Evolutionary conservation across 495 filamentous ascomycete species (phyloP).

Genomic region (Durotheca rogersii): DNA sequence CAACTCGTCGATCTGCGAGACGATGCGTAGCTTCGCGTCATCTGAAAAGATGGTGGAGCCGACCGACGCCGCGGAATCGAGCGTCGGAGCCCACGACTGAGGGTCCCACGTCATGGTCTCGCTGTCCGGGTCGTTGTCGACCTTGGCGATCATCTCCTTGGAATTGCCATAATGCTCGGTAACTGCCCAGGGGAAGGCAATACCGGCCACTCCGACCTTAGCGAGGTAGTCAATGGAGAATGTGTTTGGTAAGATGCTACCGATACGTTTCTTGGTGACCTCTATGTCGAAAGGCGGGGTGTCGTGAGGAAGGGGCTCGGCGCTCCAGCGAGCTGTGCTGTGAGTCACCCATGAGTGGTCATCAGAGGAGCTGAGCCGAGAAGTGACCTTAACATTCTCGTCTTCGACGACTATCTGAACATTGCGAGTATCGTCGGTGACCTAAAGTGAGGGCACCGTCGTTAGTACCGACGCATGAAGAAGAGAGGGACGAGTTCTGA

Average conservation of each 20-base stretch:
- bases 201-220: slow-evolving; percentile 43
- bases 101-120: slow-evolving; percentile 35
- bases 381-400: slow-evolving; percentile 31
- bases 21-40: slow-evolving; percentile 46
- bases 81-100: slow-evolving; percentile 46
- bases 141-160: slow-evolving; percentile 47
- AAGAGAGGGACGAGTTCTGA: too few species aligned
- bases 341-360: slow-evolving; percentile 42
- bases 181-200: slow-evolving; percentile 51
- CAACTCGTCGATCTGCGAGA: slow-evolving; percentile 36
- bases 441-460: too few species aligned
- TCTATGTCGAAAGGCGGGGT: slow-evolving; percentile 26
- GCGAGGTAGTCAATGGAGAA: slow-evolving; percentile 47
- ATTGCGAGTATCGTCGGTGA: slow-evolving; percentile 37
- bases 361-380: slow-evolving; percentile 29
- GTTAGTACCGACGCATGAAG: too few species aligned
- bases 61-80: slow-evolving; percentile 51
- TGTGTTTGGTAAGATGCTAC: slow-evolving; percentile 15
- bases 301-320: too few species aligned
- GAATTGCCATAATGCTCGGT: slow-evolving; percentile 42
- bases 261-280: slow-evolving; percentile 11
- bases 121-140: slow-evolving; percentile 35
- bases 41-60: slow-evolving; percentile 48
- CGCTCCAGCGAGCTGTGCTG: slow-evolving; percentile 33
- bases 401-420: slow-evolving; percentile 38